Base-by-base conservation (phyloP, 2,329 filamentous ascomycete species). In the Cordyceps javanica region DNA sequence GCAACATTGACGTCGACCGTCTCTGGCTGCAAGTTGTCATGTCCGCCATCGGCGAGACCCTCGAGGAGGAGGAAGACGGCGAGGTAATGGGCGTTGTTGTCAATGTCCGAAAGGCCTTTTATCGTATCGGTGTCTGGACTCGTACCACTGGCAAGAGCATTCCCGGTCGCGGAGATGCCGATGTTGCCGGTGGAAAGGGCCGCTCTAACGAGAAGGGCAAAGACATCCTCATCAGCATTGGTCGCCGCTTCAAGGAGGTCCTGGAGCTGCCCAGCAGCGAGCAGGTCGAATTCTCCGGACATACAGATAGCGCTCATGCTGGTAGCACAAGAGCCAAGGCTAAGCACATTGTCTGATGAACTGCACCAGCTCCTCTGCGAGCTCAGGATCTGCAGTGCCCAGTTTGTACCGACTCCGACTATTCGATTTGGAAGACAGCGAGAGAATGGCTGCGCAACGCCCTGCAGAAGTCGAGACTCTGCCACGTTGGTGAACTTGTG, bases 41-140 rank as follows among this genome's bases (percentile, higher is more conserved):
- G 66, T 86, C 89, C 32, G 94, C 92, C 57, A 97, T 99, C 65
- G 94, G 94, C 69, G 95, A 99, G 82, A 97, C 93, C 26, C 88
- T 99, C 57, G 94, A 99, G 79, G 87, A 90, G 41, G 92, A 97
- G 70, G 87, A 88, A 34, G 94, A 97, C 70, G 92, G 92, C 66
- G 95, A 99, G 75, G 89, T 99, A 73, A 97, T 97, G 94, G 94
- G 94, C 63, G 95, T 99, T 34, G 94, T 99, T 26, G 92, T 97
- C 79, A 99, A 99, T 75, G 93, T 99, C 60, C 89, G 94, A 74
- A 97, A 96, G 80, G 92, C 89, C 53, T 97, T 99, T 79, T 99
- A 91, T 83, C 90, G 94, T 79, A 89, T 99, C 65, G 92, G 93
- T 70, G 85, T 97, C 66, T 99, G 95, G 94, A 99, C 94, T 62